Conservation (phyloP, 208 protist species). For the Leptomonas seymouri region DNA sequence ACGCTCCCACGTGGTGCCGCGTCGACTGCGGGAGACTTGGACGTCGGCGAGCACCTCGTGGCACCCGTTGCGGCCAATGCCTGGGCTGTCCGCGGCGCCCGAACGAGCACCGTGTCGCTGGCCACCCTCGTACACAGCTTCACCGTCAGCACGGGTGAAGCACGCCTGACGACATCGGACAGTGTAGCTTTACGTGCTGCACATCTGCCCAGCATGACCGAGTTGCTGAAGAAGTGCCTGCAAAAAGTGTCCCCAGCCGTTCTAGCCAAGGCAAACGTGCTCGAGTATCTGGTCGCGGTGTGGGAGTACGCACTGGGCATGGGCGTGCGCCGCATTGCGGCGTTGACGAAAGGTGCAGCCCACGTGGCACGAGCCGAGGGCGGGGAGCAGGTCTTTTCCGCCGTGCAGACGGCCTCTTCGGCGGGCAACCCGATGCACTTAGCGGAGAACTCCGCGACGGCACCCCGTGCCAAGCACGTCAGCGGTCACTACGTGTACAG, state of each 20-base stretch:
- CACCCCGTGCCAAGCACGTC: not conserved
- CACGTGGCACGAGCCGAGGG: constrained; percentile 16
- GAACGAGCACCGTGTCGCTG: constrained; percentile 22
- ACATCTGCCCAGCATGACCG: constrained; percentile 26
- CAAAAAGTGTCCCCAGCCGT: constrained; percentile 8
- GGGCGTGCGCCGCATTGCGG: constrained; percentile 22
- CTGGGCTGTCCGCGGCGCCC: constrained; percentile 52
- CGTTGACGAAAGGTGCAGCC: constrained; percentile 15
- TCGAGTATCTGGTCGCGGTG: constrained; percentile 21
- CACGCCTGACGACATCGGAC: not conserved
- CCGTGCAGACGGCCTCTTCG: constrained; percentile 1
- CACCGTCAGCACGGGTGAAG: not conserved
- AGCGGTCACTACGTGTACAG: constrained; percentile 61
- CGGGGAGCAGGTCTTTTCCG: constrained; percentile 3
- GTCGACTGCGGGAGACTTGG: constrained; percentile 26
- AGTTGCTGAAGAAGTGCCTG: constrained; percentile 27
- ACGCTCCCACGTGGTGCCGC: not conserved
- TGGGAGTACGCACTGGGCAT: constrained; percentile 29
- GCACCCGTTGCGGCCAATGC: constrained; percentile 30
- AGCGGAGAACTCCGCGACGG: not conserved
- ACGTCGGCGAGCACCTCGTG: constrained; percentile 62
- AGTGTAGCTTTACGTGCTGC: constrained; percentile 9
- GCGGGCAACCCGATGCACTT: not conserved
- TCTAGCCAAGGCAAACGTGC: constrained; percentile 24
- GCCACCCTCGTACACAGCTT: constrained; percentile 6